A percentile compares a stretch with the other conserved stretches of the same genome.
Conservation (phyloP, 768 basidiomycete species). For the Phylloporus scabripes region DNA sequence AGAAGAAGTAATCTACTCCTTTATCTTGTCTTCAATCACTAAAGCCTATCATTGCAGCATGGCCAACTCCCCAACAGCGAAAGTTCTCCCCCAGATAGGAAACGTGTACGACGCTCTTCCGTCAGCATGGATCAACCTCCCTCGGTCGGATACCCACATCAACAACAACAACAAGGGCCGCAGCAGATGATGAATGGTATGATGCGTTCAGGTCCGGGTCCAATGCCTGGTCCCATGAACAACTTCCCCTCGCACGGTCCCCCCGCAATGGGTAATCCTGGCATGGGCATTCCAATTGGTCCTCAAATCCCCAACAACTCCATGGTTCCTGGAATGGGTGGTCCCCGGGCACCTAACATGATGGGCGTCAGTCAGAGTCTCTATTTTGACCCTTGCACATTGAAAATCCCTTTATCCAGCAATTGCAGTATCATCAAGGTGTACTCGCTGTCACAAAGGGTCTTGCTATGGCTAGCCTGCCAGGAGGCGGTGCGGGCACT, state of each 20-base stretch:
- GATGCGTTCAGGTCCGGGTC: slow-evolving; percentile 31
- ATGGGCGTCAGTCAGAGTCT: slow-evolving; percentile 23
- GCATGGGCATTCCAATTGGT: slow-evolving; percentile 32
- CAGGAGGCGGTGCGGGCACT: slow-evolving; percentile 37
- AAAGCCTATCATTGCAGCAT: slow-evolving; percentile 30
- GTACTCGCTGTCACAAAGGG: slow-evolving; percentile 35
- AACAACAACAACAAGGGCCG: slow-evolving; percentile 31
- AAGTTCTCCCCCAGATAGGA: slow-evolving; percentile 52
- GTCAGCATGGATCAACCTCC: slow-evolving; percentile 39
- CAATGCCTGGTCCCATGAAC: slow-evolving; percentile 33
- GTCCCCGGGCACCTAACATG: slow-evolving; percentile 23
- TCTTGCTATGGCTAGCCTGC: slow-evolving; percentile 26
- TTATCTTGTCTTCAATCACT: slow-evolving; percentile 2
- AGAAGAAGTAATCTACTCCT: slow-evolving; percentile 45
- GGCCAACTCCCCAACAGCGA: slow-evolving; percentile 45
- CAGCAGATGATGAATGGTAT: slow-evolving; percentile 39
- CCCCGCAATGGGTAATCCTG: slow-evolving; percentile 26
- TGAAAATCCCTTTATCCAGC: slow-evolving; percentile 15
- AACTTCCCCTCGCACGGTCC: slow-evolving; percentile 30
- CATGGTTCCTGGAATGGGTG: slow-evolving; percentile 38
- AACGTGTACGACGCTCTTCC: slow-evolving; percentile 49
- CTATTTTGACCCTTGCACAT: background rate
- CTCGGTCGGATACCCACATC: slow-evolving; percentile 31
- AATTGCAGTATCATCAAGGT: slow-evolving; percentile 34
- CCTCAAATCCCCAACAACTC: slow-evolving; percentile 26